These are phyloP conservation scores for Termitomyces eurrhizus DNA, from an alignment of 768 basidiomycete species.

Conservation along the genomic window DNA sequence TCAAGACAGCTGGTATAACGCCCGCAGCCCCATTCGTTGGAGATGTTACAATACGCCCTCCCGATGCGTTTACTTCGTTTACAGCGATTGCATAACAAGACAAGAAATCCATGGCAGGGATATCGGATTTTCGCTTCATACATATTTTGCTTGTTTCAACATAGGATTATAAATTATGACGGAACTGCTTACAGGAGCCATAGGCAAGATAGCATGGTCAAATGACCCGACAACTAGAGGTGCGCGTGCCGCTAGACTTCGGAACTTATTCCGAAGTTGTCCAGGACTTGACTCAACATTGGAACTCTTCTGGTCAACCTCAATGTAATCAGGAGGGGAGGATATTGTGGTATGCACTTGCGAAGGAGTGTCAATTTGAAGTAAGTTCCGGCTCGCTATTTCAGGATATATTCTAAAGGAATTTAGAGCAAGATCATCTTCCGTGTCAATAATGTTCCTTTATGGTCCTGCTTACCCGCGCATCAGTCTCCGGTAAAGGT, in stretches of 20 bases:
- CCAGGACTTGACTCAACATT: slow-evolving; percentile 7
- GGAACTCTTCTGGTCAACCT: slow-evolving; percentile 9
- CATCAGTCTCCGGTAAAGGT: slow-evolving; percentile 88
- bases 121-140: slow-evolving; percentile 71
- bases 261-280: neutral
- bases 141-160: neutral
- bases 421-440: slow-evolving; percentile 23
- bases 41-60: slow-evolving; percentile 92
- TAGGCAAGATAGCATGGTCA: slow-evolving; percentile 74
- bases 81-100: slow-evolving; percentile 94
- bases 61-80: slow-evolving; percentile 91
- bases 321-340: slow-evolving; percentile 17
- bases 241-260: slow-evolving; percentile 22
- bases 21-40: slow-evolving; percentile 94
- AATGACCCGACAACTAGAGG: slow-evolving; percentile 66
- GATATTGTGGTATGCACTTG: slow-evolving; percentile 19
- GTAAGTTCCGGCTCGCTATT: slow-evolving; percentile 29
- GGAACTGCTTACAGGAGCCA: slow-evolving; percentile 63
- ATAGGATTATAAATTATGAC: slow-evolving; percentile 9
- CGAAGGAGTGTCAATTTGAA: slow-evolving; percentile 28
- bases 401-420: slow-evolving; percentile 39
- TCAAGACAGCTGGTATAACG: slow-evolving; percentile 88
- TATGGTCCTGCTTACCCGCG: slow-evolving; percentile 51
- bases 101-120: slow-evolving; percentile 91
- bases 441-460: neutral